A percentile compares a stretch with the other conserved stretches of the same genome.
Evolutionary conservation across 306 rosid genomes (phyloP).

Genomic region (Cyamopsis tetragonoloba): DNA sequence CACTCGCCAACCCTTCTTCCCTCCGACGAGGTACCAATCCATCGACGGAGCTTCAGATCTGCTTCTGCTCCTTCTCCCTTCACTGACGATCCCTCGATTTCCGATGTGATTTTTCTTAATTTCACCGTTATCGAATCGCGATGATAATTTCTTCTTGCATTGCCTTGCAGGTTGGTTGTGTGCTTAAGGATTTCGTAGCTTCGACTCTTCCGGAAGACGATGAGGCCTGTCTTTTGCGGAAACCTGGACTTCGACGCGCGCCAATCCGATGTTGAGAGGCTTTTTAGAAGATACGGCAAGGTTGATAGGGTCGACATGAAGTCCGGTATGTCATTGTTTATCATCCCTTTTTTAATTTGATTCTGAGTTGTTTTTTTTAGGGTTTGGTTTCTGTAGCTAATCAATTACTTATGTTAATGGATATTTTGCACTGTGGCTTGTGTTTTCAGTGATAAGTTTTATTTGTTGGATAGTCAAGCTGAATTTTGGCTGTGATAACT

Average conservation of each 20-base stretch:
- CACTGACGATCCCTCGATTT: not conserved
- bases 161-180: slow-evolving; percentile 33
- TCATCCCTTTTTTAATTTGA: not conserved
- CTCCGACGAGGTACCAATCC: slow-evolving; percentile 36
- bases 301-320: slow-evolving; percentile 81
- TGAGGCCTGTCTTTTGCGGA: slow-evolving; percentile 78
- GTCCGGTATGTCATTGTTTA: slow-evolving; percentile 49
- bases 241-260: slow-evolving; percentile 77
- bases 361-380: not conserved
- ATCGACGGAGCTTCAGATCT: slow-evolving; percentile 17
- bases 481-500: slow-evolving; percentile 16
- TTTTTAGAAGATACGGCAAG: slow-evolving; percentile 74
- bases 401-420: not conserved
- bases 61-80: not conserved
- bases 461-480: not conserved
- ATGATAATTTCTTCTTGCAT: not conserved
- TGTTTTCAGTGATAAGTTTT: not conserved
- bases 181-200: slow-evolving; percentile 5
- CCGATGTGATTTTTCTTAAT: not conserved
- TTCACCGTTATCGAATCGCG: not conserved
- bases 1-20: not conserved
- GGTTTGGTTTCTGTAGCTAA: not conserved
- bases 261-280: slow-evolving; percentile 73
- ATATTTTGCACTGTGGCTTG: not conserved
- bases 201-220: slow-evolving; percentile 29